Conservation (phyloP, 768 basidiomycete genomes). For the Russula sp. region DNA sequence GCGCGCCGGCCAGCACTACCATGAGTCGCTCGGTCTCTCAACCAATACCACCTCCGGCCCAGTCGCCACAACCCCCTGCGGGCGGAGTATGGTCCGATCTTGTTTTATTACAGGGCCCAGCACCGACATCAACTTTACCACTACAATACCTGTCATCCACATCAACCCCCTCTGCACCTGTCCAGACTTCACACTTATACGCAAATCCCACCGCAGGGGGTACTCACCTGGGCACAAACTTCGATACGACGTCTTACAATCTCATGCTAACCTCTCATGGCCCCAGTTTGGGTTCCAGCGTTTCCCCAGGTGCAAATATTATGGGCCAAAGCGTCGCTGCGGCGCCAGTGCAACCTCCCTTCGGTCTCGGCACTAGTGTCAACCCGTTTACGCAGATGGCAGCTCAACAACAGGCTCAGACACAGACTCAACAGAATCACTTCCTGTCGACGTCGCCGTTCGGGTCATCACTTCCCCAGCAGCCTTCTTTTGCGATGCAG, state of each 20-base stretch:
- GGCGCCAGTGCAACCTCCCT: conserved; percentile 3
- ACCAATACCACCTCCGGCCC: conserved; percentile 24
- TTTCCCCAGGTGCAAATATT: conserved; percentile 17
- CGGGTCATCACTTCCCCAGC: conserved; percentile 26
- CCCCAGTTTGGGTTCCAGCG: conserved; percentile 2
- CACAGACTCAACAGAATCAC: conserved; percentile 19
- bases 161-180: conserved; percentile 16
- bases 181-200: conserved; percentile 11
- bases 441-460: conserved; percentile 8
- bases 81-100: conserved; percentile 25
- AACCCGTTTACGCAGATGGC: conserved; percentile 19
- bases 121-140: conserved; percentile 24
- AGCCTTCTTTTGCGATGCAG: conserved; percentile 23
- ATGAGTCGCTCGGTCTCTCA: conserved; percentile 32
- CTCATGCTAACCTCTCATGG: conserved; percentile 21
- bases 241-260: conserved; percentile 10
- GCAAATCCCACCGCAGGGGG: conserved; percentile 9
- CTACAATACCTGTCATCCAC: conserved; percentile 23
- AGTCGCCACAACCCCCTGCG: conserved; percentile 4
- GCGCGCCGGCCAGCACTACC: background rate
- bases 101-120: conserved; percentile 21
- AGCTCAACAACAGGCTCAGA: conserved; percentile 23
- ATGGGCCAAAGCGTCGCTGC: conserved; percentile 9
- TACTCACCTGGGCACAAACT: conserved; percentile 19
- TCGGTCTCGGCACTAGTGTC: background rate